Base-by-base conservation (phyloP, 1,284 basidiomycete species). In the Malassezia furfur region DNA sequence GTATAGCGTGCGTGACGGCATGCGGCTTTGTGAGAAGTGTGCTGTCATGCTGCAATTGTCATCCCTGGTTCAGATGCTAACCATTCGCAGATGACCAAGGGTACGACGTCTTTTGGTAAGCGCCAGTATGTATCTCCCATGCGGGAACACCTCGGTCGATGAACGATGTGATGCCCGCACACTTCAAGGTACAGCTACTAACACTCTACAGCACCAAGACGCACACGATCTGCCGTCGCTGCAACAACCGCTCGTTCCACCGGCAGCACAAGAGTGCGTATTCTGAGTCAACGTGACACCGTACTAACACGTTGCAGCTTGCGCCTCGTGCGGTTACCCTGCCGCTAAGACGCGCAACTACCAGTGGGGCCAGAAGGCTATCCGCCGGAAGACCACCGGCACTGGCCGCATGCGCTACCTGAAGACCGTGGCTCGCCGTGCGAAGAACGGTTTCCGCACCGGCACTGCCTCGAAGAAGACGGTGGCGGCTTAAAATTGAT, bases 311-410 rank as follows among this genome's bases (percentile, higher is more conserved):
- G 14, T 12, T 8, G 43, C 66, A 91, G 89, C 85, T 65, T 98
- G 93, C 78, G 87, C 86, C 50, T 86, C 89, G 76, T 96, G 94
- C 78, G 94, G 93, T 57, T 96, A 91, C 81, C 93, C 93, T 54
- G 80, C 88, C 57, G 91, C 93, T 62, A 96, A 91, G 81, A 80
- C 91, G 74, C 85, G 93, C 76, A 91, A 88, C 72, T 96, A 85
- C 80, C 87, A 96, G 80, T 98, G 93, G 93, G 89, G 90, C 68
- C 82, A 85, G 77, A 98, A 98, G 84, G 93, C 91, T 59, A 96
- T 96, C 85, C 86, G 93, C 80, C 86, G 93, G 84, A 93, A 94
- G 85, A 94, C 91, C 62, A 81, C 91, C 65, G 93, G 93, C 68
- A 91, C 93, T 69, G 93, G 93, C 67, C 84, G 93, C 75, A 94